These are phyloP conservation scores for Fraxinus paxiana DNA, from an alignment of 305 asterid genomes.

Conservation along the genomic window DNA sequence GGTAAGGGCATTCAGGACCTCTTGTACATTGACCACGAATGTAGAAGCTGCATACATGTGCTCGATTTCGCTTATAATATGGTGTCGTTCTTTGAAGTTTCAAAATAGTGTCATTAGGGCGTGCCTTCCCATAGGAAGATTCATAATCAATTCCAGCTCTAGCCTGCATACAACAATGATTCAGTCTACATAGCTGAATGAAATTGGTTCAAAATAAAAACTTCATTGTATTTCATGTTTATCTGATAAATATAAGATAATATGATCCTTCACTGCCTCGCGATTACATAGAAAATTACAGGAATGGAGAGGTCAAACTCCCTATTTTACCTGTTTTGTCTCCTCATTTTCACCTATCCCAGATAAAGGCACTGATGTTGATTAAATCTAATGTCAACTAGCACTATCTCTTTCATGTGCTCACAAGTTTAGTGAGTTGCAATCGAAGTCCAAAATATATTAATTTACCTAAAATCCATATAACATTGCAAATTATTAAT, in stretches of 20 bases:
- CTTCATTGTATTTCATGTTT: not conserved
- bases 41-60: slow-evolving; percentile 89
- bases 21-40: slow-evolving; percentile 94
- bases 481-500: not conserved
- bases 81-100: slow-evolving; percentile 94
- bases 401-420: not conserved
- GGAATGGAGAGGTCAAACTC: not conserved
- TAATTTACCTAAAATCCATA: not conserved
- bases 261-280: not conserved
- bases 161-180: slow-evolving; percentile 49
- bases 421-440: not conserved
- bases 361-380: not conserved
- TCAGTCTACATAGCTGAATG: slow-evolving; percentile 8
- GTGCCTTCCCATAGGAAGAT: slow-evolving; percentile 85
- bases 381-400: not conserved
- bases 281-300: not conserved
- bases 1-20: slow-evolving; percentile 91
- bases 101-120: slow-evolving; percentile 76
- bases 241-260: not conserved
- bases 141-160: slow-evolving; percentile 96
- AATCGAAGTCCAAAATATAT: not conserved
- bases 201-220: not conserved
- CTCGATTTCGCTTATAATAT: slow-evolving; percentile 86
- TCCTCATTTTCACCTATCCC: not conserved
- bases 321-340: not conserved